A percentile compares a stretch with the other conserved stretches of the same genome.
Evolutionary conservation across 768 basidiomycete genomes (phyloP).

Genomic region (Dendrothele bispora): DNA sequence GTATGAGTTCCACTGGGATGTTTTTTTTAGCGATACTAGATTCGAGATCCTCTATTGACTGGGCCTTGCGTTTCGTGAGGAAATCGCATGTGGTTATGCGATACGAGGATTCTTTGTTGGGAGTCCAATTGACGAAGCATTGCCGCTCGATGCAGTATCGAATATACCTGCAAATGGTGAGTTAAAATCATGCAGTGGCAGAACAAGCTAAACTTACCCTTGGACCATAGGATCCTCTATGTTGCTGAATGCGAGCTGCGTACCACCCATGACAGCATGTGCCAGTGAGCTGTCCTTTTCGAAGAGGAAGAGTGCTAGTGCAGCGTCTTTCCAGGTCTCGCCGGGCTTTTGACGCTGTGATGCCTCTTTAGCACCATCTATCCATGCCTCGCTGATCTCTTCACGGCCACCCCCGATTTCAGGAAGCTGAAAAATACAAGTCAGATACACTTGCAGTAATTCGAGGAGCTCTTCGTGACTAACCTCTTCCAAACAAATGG

Average conservation of each 20-base stretch:
- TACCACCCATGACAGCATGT: conserved; percentile 27
- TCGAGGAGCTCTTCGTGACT: neutral
- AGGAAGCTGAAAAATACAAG: conserved; percentile 21
- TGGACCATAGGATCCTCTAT: conserved; percentile 17
- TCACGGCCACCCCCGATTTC: conserved; percentile 33
- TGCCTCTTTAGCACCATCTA: conserved; percentile 19
- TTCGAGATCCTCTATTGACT: conserved; percentile 20
- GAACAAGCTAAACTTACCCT: conserved; percentile 15
- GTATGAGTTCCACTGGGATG: conserved; percentile 31
- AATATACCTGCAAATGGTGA: conserved; percentile 17
- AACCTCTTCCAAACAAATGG: conserved; percentile 34
- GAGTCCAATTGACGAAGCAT: conserved; percentile 22
- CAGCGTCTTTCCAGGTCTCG: too few species aligned
- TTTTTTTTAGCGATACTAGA: conserved; percentile 23
- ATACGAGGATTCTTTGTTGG: conserved; percentile 22
- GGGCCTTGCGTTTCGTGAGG: conserved; percentile 25
- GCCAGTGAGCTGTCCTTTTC: conserved; percentile 20
- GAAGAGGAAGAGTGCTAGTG: too few species aligned
- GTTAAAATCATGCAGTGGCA: neutral
- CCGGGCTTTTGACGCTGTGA: conserved; percentile 15
- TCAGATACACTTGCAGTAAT: neutral
- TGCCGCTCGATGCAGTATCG: conserved; percentile 21
- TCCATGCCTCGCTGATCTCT: conserved; percentile 34
- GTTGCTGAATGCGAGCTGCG: conserved; percentile 33
- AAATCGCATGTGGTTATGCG: conserved; percentile 32